These are phyloP conservation scores for Claviceps fusiformis DNA, from an alignment of 2,329 filamentous ascomycete species.

Conservation along the genomic window DNA sequence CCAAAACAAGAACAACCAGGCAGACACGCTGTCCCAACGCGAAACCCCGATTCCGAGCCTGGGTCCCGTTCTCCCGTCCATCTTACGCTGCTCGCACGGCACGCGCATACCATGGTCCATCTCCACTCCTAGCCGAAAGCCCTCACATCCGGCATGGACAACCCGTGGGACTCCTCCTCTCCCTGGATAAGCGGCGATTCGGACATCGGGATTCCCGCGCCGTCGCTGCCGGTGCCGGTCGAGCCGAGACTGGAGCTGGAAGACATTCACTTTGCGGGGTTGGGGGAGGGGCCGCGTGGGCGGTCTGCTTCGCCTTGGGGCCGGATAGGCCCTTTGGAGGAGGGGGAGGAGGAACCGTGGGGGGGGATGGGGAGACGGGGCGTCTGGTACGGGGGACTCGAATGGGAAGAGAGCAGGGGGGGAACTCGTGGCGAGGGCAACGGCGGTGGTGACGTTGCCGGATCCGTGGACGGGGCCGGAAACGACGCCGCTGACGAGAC, in stretches of 20 bases:
- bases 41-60: too few relatives aligned
- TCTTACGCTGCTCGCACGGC: too few relatives aligned
- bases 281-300: constrained; percentile 10
- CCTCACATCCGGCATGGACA: constrained; percentile 34
- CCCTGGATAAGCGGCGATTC: constrained; percentile 35
- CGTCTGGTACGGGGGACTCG: constrained; percentile 2
- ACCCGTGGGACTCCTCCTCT: constrained; percentile 46
- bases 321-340: background rate
- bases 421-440: background rate
- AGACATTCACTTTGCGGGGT: constrained; percentile 15
- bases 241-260: constrained; percentile 12
- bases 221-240: too few relatives aligned
- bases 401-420: constrained; percentile 2
- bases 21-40: too few relatives aligned
- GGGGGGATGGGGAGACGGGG: constrained; percentile 24
- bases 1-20: too few relatives aligned
- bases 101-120: too few relatives aligned
- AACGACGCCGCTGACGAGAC: background rate
- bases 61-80: too few relatives aligned
- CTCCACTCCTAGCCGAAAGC: background rate
- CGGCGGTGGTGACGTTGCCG: constrained; percentile 15
- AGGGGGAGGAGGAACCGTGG: constrained; percentile 21
- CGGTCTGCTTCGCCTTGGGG: constrained; percentile 16
- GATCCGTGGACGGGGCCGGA: constrained; percentile 12
- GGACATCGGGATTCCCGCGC: constrained; percentile 18